phyloP scores from a whole-genome alignment of 225 moss, liverwort and hornwort genomes.

The Pleurozium schreberi region DNA sequence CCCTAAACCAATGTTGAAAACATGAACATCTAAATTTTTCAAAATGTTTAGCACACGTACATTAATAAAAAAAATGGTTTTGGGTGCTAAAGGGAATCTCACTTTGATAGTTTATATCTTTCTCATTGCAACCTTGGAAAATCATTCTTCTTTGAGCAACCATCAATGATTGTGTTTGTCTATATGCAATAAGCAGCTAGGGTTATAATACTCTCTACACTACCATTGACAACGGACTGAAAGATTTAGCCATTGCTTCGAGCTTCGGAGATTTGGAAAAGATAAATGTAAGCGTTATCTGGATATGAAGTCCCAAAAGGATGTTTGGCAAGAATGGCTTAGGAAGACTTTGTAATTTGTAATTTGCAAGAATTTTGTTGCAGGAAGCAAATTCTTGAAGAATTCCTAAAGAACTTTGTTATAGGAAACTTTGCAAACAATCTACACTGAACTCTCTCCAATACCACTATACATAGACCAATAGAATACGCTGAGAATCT shows the following conservation, averaged over 20 bases:
- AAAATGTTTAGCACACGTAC: neutral
- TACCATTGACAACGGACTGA: fast-evolving
- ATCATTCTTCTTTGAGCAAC: neutral
- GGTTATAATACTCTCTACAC: fast-evolving
- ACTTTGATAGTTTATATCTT: neutral
- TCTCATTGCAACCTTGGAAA: neutral
- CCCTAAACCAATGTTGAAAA: neutral
- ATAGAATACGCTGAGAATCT: neutral
- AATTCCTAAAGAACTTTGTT: neutral
- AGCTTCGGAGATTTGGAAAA: fast-evolving
- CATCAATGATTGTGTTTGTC: neutral
- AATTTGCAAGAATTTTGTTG: neutral
- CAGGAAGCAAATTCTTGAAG: neutral
- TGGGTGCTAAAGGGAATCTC: neutral
- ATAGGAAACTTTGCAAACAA: fast-evolving
- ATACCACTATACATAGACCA: neutral
- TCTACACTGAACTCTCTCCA: neutral
- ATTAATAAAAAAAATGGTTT: neutral
- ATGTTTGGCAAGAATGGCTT: fast-evolving
- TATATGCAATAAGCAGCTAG: neutral
- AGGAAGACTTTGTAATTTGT: fast-evolving
- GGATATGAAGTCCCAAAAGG: fast-evolving
- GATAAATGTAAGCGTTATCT: no score
- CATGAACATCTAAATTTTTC: neutral
- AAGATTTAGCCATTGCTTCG: neutral